These are phyloP conservation scores for Exophiala sideris DNA, from an alignment of 2,329 filamentous ascomycete species.

Conservation along the genomic window DNA sequence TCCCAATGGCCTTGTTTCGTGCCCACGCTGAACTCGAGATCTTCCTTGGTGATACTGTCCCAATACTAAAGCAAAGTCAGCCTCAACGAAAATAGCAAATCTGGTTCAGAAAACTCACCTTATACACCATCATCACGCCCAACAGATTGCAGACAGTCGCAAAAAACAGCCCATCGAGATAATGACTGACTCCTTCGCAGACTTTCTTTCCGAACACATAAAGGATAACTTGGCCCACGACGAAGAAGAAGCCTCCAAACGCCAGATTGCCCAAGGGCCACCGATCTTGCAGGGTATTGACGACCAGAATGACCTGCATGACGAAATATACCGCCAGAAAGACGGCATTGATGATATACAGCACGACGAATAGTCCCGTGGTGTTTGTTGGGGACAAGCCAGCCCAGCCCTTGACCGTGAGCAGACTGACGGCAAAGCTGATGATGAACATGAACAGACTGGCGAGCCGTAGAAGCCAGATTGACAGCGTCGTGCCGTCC, in stretches of 20 bases:
- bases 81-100: neutral
- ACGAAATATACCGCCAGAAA: conserved; percentile 80
- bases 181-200: conserved; percentile 81
- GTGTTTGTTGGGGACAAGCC: conserved; percentile 83
- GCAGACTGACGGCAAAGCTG: conserved; percentile 79
- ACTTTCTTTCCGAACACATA: conserved; percentile 86
- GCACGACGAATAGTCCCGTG: conserved; percentile 80
- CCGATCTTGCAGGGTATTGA: conserved; percentile 85
- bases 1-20: conserved; percentile 97
- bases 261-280: conserved; percentile 92
- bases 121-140: conserved; percentile 99
- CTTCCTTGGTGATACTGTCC: conserved; percentile 98
- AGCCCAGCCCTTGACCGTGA: conserved; percentile 90
- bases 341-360: conserved; percentile 87
- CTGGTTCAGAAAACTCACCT: conserved; percentile 55
- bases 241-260: conserved; percentile 88
- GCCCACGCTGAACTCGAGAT: conserved; percentile 96
- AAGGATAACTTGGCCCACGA: conserved; percentile 85
- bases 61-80: conserved; percentile 65
- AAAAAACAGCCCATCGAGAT: conserved; percentile 91
- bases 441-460: conserved; percentile 80
- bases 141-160: conserved; percentile 90
- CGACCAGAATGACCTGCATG: conserved; percentile 84
- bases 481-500: conserved; percentile 86
- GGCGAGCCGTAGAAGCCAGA: conserved; percentile 83